Percentiles rank a stretch among this genome's conserved stretches.
Evolutionary conservation across 768 basidiomycete genomes (phyloP).

Genomic region (Russula ochroleuca): DNA sequence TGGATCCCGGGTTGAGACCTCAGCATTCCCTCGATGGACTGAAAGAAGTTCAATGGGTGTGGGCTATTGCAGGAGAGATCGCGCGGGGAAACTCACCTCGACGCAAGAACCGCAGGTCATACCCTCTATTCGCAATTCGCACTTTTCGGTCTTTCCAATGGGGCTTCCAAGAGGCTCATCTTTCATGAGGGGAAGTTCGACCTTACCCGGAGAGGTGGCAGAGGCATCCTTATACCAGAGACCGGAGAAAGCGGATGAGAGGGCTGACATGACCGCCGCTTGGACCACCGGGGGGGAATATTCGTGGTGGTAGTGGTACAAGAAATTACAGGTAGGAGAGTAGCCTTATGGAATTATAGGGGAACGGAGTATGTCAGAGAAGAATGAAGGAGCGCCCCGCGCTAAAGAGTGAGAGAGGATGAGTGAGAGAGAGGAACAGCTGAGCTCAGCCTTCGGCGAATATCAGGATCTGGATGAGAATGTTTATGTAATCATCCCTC

Average conservation of each 20-base stretch:
- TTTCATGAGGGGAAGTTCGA: constrained; percentile 32
- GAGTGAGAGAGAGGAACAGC: not conserved
- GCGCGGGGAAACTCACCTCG: constrained; percentile 49
- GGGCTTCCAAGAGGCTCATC: constrained; percentile 33
- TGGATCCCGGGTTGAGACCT: constrained; percentile 82
- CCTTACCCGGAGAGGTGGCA: constrained; percentile 28
- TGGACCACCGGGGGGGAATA: not conserved
- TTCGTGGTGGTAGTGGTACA: not conserved
- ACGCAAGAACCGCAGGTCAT: constrained; percentile 92
- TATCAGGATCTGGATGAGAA: too few relatives aligned
- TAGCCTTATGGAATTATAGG: not conserved
- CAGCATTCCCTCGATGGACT: constrained; percentile 86
- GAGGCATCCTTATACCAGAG: constrained; percentile 16
- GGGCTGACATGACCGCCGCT: constrained; percentile 13
- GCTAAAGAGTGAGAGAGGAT: not conserved
- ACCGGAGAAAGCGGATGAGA: constrained; percentile 19
- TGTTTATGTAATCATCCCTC: not conserved
- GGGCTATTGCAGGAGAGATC: not conserved
- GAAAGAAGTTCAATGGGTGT: not conserved
- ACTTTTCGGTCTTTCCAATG: constrained; percentile 43
- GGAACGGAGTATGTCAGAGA: not conserved
- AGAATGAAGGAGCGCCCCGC: not conserved
- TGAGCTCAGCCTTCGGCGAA: too few relatives aligned
- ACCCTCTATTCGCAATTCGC: constrained; percentile 78
- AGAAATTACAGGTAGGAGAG: not conserved